Evolutionary conservation across 306 rosid genomes (phyloP), one percentile per base, ranked within the genome.

Genomic region (Glycine soja): DNA sequence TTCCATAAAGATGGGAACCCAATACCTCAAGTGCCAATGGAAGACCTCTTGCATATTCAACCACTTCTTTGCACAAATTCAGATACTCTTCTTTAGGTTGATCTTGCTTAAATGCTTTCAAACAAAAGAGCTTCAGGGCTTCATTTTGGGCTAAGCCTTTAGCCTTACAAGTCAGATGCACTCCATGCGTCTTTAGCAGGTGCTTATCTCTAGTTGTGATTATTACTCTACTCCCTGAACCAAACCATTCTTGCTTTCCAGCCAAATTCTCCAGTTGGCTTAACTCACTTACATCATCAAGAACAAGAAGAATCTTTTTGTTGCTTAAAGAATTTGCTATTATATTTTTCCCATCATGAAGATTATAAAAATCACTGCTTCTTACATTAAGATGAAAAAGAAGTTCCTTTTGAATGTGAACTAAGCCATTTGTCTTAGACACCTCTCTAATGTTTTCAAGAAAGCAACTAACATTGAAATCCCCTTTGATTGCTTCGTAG

Each of bases 221-320:
- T 3, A 83, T 69, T 7, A 88, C 69, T 75, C 85, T 83, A 42
- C 88, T 86, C 11, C 86, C 89, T 7, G 61, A 56, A 68, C 85
- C 89, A 81, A 85, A 85, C 88, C 88, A 81, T 13, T 75, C 77
- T 69, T 47, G 76, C 30, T 75, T 18, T 46, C 83, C 79, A 0
- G 63, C 80, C 50, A 86, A 68, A 70, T 40, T 83, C 53, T 79
- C 79, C 46, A 86, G 13, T 11, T 86, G 89, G 36, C 73, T 15
- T 52, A 36, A 30, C 3, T 86, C 72, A 79, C 76, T 85, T 15
- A 88, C 86, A 84, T 84, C 81, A 62, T 88, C 90, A 38, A 86
- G 72, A 79, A 79, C 68, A 47, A 84, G 80, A 79, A 75, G 70
- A 76, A 85, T 66, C 30, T 70, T 76, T 69, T 72, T 67, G 57